Conservation (phyloP, 495 filamentous ascomycete species). For the Aspergillus saccharolyticus region DNA sequence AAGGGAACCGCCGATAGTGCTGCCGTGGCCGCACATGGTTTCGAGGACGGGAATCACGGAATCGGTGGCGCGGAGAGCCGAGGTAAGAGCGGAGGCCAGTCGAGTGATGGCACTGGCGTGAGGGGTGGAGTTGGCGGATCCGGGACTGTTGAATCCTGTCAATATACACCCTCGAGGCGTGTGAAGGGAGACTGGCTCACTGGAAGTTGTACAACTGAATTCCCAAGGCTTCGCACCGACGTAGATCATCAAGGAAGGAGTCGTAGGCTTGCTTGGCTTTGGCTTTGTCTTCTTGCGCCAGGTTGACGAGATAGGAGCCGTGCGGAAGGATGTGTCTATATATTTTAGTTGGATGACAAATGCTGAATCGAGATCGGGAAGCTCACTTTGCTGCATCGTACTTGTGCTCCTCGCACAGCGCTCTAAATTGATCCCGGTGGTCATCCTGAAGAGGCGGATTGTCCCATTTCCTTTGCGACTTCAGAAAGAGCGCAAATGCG, state of each 20-base stretch:
- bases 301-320: conserved; percentile 93
- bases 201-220: conserved; percentile 97
- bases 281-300: conserved; percentile 71
- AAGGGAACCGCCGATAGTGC: conserved; percentile 79
- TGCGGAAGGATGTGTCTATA: conserved; percentile 75
- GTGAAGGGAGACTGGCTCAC: conserved; percentile 26
- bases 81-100: conserved; percentile 74
- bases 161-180: conserved; percentile 6
- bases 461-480: conserved; percentile 93
- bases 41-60: conserved; percentile 80
- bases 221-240: conserved; percentile 80
- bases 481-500: conserved; percentile 89
- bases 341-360: not conserved
- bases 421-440: conserved; percentile 59
- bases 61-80: conserved; percentile 67
- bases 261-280: conserved; percentile 85
- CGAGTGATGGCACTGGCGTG: conserved; percentile 67
- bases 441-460: conserved; percentile 71
- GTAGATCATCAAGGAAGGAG: conserved; percentile 82
- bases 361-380: not conserved
- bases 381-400: conserved; percentile 62
- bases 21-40: conserved; percentile 89
- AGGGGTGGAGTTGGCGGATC: conserved; percentile 62
- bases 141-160: conserved; percentile 49
- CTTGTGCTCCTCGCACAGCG: conserved; percentile 58